These are phyloP conservation scores for Hyaloscypha finlandica DNA, from an alignment of 495 filamentous ascomycete species.

Conservation along the genomic window DNA sequence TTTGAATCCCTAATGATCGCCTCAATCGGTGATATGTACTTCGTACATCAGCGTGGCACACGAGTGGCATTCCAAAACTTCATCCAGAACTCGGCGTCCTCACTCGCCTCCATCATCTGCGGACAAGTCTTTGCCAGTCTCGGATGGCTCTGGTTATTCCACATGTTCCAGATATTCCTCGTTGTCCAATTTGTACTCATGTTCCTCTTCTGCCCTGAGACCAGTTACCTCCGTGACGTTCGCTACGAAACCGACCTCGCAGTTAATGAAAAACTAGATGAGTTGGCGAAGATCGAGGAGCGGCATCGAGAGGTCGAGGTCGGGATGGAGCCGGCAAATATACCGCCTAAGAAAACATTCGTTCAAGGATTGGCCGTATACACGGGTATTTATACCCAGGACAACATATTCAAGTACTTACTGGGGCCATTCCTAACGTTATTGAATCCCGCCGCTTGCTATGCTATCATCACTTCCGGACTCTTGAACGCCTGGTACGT, in stretches of 20 bases:
- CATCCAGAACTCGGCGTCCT: conserved; percentile 32
- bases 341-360: conserved; percentile 35
- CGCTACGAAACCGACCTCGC: conserved; percentile 1
- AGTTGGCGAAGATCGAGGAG: background rate
- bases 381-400: conserved; percentile 33
- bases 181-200: conserved; percentile 33
- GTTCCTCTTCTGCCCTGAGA: conserved; percentile 38
- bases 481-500: conserved; percentile 6
- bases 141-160: conserved; percentile 38
- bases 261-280: background rate
- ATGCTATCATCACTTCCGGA: conserved; percentile 7
- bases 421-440: conserved; percentile 8
- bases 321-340: background rate
- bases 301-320: background rate
- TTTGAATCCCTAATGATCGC: conserved; percentile 53
- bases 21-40: conserved; percentile 51
- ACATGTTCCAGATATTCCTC: conserved; percentile 34
- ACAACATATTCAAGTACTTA: conserved; percentile 4
- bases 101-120: conserved; percentile 37
- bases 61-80: conserved; percentile 34
- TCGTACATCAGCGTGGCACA: conserved; percentile 43
- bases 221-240: conserved; percentile 31
- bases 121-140: conserved; percentile 36
- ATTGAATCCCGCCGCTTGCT: conserved; percentile 4
- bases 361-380: conserved; percentile 39